Evolutionary conservation across 192 early-diverging fungal genomes (phyloP).

Genomic region (Thamnidium elegans): DNA sequence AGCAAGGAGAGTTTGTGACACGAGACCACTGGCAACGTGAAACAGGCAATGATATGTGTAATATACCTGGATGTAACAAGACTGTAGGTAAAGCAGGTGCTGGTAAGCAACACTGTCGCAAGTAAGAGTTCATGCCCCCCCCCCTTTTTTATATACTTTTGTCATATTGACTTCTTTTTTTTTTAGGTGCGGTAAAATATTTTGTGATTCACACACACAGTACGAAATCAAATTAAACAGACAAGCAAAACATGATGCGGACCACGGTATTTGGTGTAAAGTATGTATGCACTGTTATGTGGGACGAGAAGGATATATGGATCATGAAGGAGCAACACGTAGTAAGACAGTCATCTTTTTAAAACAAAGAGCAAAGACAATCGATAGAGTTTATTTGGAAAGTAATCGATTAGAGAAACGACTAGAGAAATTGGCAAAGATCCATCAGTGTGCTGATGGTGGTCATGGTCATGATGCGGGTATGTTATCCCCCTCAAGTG

Average conservation of each 20-base stretch:
- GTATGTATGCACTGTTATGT: slow-evolving; percentile 58
- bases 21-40: slow-evolving; percentile 56
- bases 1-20: slow-evolving; percentile 41
- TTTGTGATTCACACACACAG: slow-evolving; percentile 58
- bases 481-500: background rate
- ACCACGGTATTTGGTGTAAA: slow-evolving; percentile 53
- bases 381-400: slow-evolving; percentile 61
- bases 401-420: slow-evolving; percentile 72
- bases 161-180: background rate
- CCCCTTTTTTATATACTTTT: background rate
- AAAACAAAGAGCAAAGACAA: slow-evolving; percentile 47
- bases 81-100: slow-evolving; percentile 38
- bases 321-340: slow-evolving; percentile 39
- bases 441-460: slow-evolving; percentile 26
- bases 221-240: slow-evolving; percentile 56
- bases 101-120: slow-evolving; percentile 56
- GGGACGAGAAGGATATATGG: slow-evolving; percentile 38
- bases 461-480: background rate
- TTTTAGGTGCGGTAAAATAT: slow-evolving; percentile 57
- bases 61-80: slow-evolving; percentile 44
- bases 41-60: slow-evolving; percentile 45
- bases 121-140: slow-evolving; percentile 34
- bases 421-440: slow-evolving; percentile 55
- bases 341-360: slow-evolving; percentile 51
- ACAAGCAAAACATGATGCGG: slow-evolving; percentile 57